phyloP scores from a whole-genome alignment of 1,139 yeast species.

The Yamadazyma taylorii region DNA sequence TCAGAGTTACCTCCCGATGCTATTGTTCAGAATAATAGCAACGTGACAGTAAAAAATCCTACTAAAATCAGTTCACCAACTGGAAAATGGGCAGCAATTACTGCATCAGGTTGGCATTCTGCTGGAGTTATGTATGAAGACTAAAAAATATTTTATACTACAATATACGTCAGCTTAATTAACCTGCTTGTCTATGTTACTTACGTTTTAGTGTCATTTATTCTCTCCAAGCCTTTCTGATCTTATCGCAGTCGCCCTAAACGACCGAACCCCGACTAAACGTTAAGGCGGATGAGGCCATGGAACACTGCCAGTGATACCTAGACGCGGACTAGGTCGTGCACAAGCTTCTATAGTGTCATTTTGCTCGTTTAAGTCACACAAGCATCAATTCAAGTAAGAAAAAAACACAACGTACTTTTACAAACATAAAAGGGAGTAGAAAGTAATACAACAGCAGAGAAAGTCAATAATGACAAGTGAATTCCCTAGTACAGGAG shows the following conservation, averaged over 20 bases:
- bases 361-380: conserved; percentile 7
- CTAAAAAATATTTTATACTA: neutral
- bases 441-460: no score
- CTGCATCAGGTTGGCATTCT: conserved; percentile 85
- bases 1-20: conserved; percentile 12
- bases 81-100: conserved; percentile 51
- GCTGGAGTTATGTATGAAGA: conserved; percentile 38
- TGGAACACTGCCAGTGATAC: no score
- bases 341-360: conserved; percentile 2
- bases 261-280: no score
- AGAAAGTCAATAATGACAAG: neutral
- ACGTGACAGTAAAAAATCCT: conserved; percentile 44
- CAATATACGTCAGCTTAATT: no score
- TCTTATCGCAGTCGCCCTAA: no score
- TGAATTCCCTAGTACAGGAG: conserved; percentile 9
- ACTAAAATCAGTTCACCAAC: conserved; percentile 29
- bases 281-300: no score
- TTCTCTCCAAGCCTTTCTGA: no score
- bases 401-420: neutral
- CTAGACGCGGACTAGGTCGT: no score
- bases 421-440: no score
- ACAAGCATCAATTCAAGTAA: neutral
- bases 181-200: no score
- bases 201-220: no score
- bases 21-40: conserved; percentile 33